Percentiles rank a stretch among this genome's conserved stretches.
These are phyloP conservation scores for Paecilomyces sp. DNA, from an alignment of 2,329 filamentous ascomycete genomes.

Conservation along the genomic window DNA sequence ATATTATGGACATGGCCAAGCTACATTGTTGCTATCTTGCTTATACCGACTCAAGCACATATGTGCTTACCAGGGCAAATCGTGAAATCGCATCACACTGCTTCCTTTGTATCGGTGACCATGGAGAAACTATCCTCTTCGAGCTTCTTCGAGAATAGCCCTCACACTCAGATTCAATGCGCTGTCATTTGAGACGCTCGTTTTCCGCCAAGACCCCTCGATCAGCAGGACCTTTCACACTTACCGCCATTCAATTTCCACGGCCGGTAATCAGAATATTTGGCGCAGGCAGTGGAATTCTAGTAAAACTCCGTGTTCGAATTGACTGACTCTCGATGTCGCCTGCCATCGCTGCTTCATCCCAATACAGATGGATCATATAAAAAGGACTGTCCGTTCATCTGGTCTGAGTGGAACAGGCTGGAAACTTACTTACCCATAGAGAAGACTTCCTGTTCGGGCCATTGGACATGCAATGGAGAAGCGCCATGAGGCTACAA, in stretches of 20 bases:
- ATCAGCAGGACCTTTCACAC: slow-evolving; percentile 21
- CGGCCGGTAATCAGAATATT: slow-evolving; percentile 21
- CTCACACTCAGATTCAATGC: slow-evolving; percentile 21
- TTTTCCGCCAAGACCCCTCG: slow-evolving; percentile 17
- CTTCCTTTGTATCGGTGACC: background rate
- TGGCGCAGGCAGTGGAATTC: slow-evolving; percentile 30
- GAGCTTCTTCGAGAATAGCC: slow-evolving; percentile 6
- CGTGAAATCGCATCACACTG: background rate
- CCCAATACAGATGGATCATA: slow-evolving; percentile 27
- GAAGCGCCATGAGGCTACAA: slow-evolving; percentile 51
- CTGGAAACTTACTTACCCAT: slow-evolving; percentile 10
- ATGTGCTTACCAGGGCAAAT: background rate
- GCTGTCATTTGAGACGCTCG: slow-evolving; percentile 19
- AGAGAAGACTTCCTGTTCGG: slow-evolving; percentile 14
- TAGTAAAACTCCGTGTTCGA: slow-evolving; percentile 9
- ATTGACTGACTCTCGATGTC: slow-evolving; percentile 21
- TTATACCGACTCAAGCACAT: background rate
- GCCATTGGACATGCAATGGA: slow-evolving; percentile 47
- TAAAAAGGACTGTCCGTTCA: slow-evolving; percentile 44
- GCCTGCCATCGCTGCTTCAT: background rate
- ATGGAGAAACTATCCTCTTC: background rate
- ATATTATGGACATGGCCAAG: background rate
- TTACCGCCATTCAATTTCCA: slow-evolving; percentile 26
- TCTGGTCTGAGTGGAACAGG: slow-evolving; percentile 38
- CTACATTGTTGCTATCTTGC: background rate